These are phyloP conservation scores for Candida dubliniensis DNA, from an alignment of 1,139 yeast species.

Conservation along the genomic window DNA sequence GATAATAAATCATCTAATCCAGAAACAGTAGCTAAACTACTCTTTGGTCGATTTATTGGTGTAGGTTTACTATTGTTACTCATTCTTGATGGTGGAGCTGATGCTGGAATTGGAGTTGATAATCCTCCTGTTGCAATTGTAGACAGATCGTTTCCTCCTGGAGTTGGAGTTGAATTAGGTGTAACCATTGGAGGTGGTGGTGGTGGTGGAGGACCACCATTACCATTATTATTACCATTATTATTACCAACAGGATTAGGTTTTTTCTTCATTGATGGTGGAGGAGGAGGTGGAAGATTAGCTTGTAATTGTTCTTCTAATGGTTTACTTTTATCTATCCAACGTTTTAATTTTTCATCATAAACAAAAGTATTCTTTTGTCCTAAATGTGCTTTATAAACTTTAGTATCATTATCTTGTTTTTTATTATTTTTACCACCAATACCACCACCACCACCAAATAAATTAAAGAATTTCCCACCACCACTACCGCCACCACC, in stretches of 20 bases:
- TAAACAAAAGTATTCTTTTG: constrained; percentile 72
- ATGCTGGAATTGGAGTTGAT: constrained; percentile 1
- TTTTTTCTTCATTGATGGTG: constrained; percentile 44
- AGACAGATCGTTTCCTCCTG: constrained; percentile 1
- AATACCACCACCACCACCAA: constrained; percentile 3
- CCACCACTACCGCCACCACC: background rate
- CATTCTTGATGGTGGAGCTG: constrained; percentile 3
- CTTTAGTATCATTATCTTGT: constrained; percentile 4
- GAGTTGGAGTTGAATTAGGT: constrained; percentile 9
- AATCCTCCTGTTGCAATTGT: background rate
- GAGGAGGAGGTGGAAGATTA: constrained; percentile 76
- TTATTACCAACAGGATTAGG: constrained; percentile 22
- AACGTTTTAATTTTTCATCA: constrained; percentile 81
- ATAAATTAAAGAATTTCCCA: constrained; percentile 1
- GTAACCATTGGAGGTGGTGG: constrained; percentile 4
- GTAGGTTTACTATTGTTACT: background rate
- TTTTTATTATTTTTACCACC: background rate
- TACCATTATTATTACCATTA: constrained; percentile 5
- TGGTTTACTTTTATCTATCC: constrained; percentile 76
- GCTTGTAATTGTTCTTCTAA: constrained; percentile 66
- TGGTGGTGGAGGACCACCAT: too few species aligned
- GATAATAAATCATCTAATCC: constrained; percentile 72
- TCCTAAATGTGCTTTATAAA: constrained; percentile 70
- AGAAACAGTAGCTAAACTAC: constrained; percentile 39
- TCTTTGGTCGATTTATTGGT: constrained; percentile 9